These are phyloP conservation scores for Actinomucor elegans DNA, from an alignment of 371 early-diverging fungal genomes.

Conservation along the genomic window DNA sequence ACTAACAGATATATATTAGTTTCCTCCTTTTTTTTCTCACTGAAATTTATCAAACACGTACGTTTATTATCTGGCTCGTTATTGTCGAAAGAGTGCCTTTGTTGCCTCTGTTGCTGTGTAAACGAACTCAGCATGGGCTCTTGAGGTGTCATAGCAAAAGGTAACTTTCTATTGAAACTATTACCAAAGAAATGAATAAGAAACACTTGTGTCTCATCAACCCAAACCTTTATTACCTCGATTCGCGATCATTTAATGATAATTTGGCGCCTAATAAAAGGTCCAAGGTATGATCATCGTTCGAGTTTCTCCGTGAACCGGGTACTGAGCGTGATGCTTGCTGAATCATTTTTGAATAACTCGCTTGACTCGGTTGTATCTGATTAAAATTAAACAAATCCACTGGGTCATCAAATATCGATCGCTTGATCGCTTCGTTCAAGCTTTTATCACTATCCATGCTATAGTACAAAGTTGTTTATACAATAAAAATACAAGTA, in stretches of 20 bases:
- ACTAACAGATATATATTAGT: too few relatives aligned
- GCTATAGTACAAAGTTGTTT: background rate
- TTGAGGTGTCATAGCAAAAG: conserved; percentile 12
- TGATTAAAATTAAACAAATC: conserved; percentile 14
- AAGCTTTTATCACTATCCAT: conserved; percentile 1
- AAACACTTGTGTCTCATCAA: background rate
- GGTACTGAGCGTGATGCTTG: conserved; percentile 33
- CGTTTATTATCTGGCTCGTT: too few relatives aligned
- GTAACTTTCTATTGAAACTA: conserved; percentile 12
- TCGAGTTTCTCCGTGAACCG: conserved; percentile 40
- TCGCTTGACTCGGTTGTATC: conserved; percentile 3
- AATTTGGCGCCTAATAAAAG: conserved; percentile 1
- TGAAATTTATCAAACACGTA: background rate
- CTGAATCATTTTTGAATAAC: conserved; percentile 11
- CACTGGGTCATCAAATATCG: conserved; percentile 15
- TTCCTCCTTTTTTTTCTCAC: too few relatives aligned
- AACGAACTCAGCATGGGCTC: background rate
- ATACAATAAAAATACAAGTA: conserved; percentile 2
- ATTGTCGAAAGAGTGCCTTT: too few relatives aligned
- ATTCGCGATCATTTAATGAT: conserved; percentile 14
- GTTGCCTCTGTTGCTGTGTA: background rate
- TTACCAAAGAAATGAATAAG: background rate
- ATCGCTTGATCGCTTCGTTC: background rate
- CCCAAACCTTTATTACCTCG: background rate
- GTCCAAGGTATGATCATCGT: conserved; percentile 21